Percentiles rank a stretch among this genome's conserved stretches.
Evolutionary conservation across 1,284 basidiomycete genomes (phyloP).

Genomic region (Sanguinoderma infundibulare): DNA sequence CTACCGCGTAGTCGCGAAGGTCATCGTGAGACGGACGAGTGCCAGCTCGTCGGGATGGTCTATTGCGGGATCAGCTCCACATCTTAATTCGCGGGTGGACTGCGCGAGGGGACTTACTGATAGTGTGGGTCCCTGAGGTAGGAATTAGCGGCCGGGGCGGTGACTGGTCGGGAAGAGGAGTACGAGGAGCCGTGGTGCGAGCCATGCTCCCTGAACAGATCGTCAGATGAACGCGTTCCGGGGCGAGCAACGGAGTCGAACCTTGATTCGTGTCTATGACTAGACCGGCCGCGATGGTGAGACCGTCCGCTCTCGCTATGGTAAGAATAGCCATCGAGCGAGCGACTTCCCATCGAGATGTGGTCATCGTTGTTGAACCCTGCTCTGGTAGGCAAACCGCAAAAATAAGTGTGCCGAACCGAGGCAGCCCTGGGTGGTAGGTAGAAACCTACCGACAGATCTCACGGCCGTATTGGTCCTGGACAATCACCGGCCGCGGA

Average conservation of each 20-base stretch:
- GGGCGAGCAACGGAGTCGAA: not conserved
- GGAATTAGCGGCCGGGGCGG: constrained; percentile 9
- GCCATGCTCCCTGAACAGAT: constrained; percentile 3
- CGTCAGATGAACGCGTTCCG: not conserved
- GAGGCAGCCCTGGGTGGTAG: too few relatives aligned
- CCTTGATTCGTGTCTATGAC: constrained; percentile 5
- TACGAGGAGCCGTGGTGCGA: constrained; percentile 10
- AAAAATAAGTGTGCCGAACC: not conserved
- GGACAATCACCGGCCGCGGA: constrained; percentile 35
- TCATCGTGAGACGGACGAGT: constrained; percentile 18
- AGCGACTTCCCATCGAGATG: constrained; percentile 25
- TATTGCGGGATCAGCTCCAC: constrained; percentile 8
- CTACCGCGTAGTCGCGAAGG: constrained; percentile 5
- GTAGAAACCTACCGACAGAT: constrained; percentile 30
- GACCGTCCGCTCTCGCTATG: constrained; percentile 21
- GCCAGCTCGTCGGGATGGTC: constrained; percentile 21
- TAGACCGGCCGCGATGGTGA: constrained; percentile 20
- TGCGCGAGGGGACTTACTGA: constrained; percentile 14
- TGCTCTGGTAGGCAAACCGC: constrained; percentile 17
- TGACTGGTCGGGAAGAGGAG: constrained; percentile 4
- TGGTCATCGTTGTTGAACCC: constrained; percentile 32
- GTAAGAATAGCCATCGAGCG: constrained; percentile 22
- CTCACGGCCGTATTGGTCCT: constrained; percentile 36
- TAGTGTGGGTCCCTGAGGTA: constrained; percentile 25
- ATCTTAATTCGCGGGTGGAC: not conserved